Evolutionary conservation across 75 land plant species (phyloP), one percentile per base, ranked within the genome.

Genomic region (Pseudotsuga menziesii): DNA sequence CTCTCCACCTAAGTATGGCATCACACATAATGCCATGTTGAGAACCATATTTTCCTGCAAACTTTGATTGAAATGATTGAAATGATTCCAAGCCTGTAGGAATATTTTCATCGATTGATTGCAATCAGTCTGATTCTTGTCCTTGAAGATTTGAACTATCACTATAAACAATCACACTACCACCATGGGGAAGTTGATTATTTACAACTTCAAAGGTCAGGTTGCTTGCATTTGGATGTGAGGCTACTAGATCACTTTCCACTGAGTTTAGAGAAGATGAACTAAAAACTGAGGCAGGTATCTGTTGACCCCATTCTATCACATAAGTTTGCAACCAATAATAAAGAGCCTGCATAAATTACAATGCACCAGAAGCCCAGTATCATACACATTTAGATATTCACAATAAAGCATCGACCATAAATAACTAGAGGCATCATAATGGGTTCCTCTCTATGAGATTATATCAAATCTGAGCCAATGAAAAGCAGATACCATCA

Each of bases 321-420:
- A 97, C 76, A 84, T 97, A 94, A 26, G 99, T 97, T 61, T 98
- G 92, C 25, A 97, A 84, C 96, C 94, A 93, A 76, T 94, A 97
- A 78, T 97, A 97, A 70, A 97, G 61, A 25, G 99, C 98, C 99
- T 97, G 81, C 2, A 54, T 8, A 56, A 27, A 75, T 73, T 5
- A 73, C 54, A 48, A 12, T 9, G 2, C 11, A 48, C 9, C 54
- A 48, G 8, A 48, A 48, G 13, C 9, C 54, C 54, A 48, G 12
- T 48, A 9, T n/a, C n/a, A n/a, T n/a, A n/a, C n/a, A n/a, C n/a
- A n/a, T n/a, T n/a, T n/a, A 2, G 54, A 9, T 48, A 9, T 48
- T 48, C 54, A 48, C 54, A 12, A 9, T 12, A 11, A 48, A 48
- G 11, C 13, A 11, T 48, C 11, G 9, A 48, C 54, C 54, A 48